Evolutionary conservation across 1,139 yeast genomes (phyloP), one percentile per base, ranked within the genome.

Genomic region (Entelexis paramagnoliae): DNA sequence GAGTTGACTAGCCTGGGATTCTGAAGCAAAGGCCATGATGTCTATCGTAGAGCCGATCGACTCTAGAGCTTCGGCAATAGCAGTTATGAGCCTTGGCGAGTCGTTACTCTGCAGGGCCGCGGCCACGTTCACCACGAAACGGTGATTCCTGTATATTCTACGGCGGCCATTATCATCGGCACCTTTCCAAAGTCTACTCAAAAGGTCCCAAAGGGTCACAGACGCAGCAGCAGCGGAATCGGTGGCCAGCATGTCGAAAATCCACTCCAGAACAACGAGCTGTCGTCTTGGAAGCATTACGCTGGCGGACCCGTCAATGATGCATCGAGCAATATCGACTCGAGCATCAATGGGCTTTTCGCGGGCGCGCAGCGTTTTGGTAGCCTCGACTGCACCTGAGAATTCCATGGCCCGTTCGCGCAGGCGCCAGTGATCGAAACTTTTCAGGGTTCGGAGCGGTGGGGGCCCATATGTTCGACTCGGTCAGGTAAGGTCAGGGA

Each of bases 301-400:
- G 0, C 69, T 60, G 16, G 71, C 61, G 11, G 68, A 55, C 7
- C 70, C 72, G 13, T 69, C 66, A 1, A 79, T 58, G 10, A 83
- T 64, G 9, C 66, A 62, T 28, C 64, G 63, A 1, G 83, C 75
- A 3, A 71, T 67, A 1, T 61, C 54, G 0, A 75, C 65, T 35
- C 84, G 71, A 22, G 54, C 57, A 1, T 72, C 55, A 1, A 74
- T 72, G 35, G 71, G 71, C n/a, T 46, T 38, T 13, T 50, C 36
- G 60, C 77, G 81, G 22, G 82, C 76, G 58, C 95, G 73, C 30
- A 86, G 70, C 59, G 72, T 72, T 63, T 77, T 76, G 2, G 95
- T 84, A 40, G 81, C 67, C 6, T 75, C 72, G 5, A 52, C 59
- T 7, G 57, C 51, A 2, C 54, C 49, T 8, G 29, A 17, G n/a